phyloP scores from a whole-genome alignment of 495 filamentous ascomycete species.

The Daldinia grandis region DNA sequence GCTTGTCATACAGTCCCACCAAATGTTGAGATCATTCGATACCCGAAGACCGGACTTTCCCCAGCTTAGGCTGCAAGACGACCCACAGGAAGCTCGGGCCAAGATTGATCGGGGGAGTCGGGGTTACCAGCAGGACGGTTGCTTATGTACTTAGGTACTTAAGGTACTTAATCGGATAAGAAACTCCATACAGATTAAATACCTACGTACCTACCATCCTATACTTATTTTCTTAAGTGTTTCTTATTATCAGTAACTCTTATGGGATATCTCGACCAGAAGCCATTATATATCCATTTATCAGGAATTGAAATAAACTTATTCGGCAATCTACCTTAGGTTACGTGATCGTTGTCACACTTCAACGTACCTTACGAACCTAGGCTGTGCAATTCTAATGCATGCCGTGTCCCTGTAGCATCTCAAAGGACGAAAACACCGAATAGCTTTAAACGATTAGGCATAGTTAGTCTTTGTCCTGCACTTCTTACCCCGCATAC shows the following conservation, averaged over 20 bases:
- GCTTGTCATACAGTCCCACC: conserved; percentile 14
- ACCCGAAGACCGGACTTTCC: conserved; percentile 33
- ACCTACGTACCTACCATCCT: background rate
- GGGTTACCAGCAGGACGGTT: background rate
- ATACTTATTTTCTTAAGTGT: background rate
- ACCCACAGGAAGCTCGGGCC: conserved; percentile 22
- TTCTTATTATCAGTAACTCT: background rate
- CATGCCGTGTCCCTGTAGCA: background rate
- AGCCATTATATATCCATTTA: background rate
- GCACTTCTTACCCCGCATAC: conserved; percentile 22
- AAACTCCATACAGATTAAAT: background rate
- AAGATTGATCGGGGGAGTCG: background rate
- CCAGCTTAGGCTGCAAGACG: conserved; percentile 5
- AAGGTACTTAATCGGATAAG: too few species aligned
- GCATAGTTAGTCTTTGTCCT: background rate
- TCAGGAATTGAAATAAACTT: background rate
- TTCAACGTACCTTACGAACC: background rate
- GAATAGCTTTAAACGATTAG: background rate
- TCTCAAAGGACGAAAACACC: background rate
- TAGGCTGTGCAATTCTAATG: background rate
- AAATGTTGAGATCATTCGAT: conserved; percentile 27
- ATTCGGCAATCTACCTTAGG: background rate
- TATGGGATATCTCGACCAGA: background rate
- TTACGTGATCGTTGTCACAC: background rate
- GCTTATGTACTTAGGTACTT: too few species aligned